Percentiles rank a stretch among this genome's conserved stretches.
Conservation (phyloP, 257 asterid species). For the Paraleonurus japonicus region DNA sequence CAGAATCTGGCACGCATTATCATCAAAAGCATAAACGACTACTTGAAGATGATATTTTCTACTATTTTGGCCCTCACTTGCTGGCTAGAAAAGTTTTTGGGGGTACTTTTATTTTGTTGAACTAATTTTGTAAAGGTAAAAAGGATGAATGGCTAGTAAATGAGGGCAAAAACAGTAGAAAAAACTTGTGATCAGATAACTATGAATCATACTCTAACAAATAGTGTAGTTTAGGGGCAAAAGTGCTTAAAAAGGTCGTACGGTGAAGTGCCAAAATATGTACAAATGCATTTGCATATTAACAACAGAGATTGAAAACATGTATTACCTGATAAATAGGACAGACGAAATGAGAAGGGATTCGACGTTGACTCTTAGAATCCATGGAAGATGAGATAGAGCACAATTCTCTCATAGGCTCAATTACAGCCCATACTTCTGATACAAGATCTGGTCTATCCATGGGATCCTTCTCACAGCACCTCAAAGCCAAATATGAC, state of each 20-base stretch:
- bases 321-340: conserved; percentile 78
- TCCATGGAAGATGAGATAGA: conserved; percentile 34
- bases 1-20: background rate
- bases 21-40: background rate
- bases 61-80: background rate
- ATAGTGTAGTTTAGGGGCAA: background rate
- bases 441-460: conserved; percentile 64
- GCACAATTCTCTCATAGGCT: conserved; percentile 56
- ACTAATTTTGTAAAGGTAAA: background rate
- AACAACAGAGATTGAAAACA: background rate
- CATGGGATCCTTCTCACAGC: conserved; percentile 51
- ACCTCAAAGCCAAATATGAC: conserved; percentile 63
- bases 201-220: background rate
- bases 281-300: background rate
- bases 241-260: background rate
- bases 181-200: background rate
- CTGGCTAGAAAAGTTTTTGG: background rate
- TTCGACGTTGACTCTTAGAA: conserved; percentile 45
- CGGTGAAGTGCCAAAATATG: background rate
- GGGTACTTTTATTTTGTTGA: background rate
- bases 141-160: background rate
- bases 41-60: background rate
- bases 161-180: background rate
- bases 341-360: conserved; percentile 82
- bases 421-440: conserved; percentile 55